A percentile compares a stretch with the other conserved stretches of the same genome.
Conservation (phyloP, 768 basidiomycete genomes). For the Leucocoprinus sp. region DNA sequence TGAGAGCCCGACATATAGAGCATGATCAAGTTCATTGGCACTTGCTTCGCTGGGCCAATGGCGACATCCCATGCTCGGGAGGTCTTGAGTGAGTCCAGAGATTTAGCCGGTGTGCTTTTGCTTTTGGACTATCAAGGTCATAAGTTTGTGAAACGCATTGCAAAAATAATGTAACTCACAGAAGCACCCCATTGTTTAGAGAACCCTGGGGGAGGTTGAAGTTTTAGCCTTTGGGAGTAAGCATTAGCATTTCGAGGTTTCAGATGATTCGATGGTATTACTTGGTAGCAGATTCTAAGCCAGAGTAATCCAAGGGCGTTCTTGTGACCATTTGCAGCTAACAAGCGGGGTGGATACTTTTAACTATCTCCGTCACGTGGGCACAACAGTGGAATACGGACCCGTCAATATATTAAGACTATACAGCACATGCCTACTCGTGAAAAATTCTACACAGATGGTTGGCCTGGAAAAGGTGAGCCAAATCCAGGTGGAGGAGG, state of each 20-base stretch:
- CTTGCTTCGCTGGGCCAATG: slow-evolving; percentile 74
- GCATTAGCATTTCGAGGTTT: background rate
- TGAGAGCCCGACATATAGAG: slow-evolving; percentile 97
- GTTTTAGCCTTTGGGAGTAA: slow-evolving; percentile 10
- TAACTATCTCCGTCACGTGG: background rate
- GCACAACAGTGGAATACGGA: slow-evolving; percentile 1
- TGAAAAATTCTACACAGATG: slow-evolving; percentile 19
- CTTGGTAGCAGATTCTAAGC: slow-evolving; percentile 12
- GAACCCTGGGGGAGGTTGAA: slow-evolving; percentile 66
- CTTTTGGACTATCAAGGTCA: slow-evolving; percentile 31
- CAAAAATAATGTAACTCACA: slow-evolving; percentile 17
- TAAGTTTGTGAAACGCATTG: background rate
- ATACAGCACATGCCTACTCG: background rate
- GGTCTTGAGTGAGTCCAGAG: slow-evolving; percentile 62
- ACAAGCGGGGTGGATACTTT: no score
- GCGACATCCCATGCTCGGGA: slow-evolving; percentile 85
- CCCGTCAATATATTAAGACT: slow-evolving; percentile 10
- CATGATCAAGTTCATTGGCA: slow-evolving; percentile 98
- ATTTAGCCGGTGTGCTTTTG: slow-evolving; percentile 28
- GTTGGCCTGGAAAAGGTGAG: slow-evolving; percentile 32
- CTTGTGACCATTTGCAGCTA: background rate
- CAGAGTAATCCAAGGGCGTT: slow-evolving; percentile 13
- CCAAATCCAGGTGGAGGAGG: slow-evolving; percentile 64
- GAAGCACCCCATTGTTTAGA: slow-evolving; percentile 29
- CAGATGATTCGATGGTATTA: background rate